phyloP scores from a whole-genome alignment of 2,329 filamentous ascomycete species.

The Dactylellina parvicollis region DNA sequence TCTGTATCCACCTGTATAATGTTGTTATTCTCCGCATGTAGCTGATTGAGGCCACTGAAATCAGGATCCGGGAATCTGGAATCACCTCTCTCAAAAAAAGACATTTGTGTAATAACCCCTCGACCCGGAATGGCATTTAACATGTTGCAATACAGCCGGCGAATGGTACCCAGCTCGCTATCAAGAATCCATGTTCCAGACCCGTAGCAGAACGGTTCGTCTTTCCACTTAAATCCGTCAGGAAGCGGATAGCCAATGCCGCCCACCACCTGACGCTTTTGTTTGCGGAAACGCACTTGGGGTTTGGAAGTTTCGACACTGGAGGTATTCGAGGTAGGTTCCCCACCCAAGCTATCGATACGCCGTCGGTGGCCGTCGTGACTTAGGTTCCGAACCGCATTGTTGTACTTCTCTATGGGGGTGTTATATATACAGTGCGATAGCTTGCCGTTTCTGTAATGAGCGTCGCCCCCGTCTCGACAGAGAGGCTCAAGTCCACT shows the following conservation, averaged over 20 bases:
- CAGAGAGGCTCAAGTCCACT: neutral
- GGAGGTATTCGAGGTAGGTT: conserved; percentile 10
- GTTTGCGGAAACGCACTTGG: neutral
- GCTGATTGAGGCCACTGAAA: neutral
- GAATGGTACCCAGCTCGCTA: neutral
- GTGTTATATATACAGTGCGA: conserved; percentile 22
- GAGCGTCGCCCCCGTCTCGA: neutral
- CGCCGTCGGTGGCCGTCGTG: conserved; percentile 2
- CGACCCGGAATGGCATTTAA: neutral
- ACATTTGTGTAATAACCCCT: neutral
- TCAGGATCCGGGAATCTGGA: neutral
- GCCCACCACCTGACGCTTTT: too few relatives aligned
- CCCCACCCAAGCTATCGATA: neutral
- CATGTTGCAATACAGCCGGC: neutral
- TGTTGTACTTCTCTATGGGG: conserved; percentile 16
- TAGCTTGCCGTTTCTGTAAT: conserved; percentile 5
- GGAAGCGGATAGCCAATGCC: too few relatives aligned
- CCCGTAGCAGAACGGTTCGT: neutral
- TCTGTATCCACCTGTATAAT: conserved; percentile 6
- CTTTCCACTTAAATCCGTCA: too few relatives aligned
- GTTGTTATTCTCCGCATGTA: neutral
- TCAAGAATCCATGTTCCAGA: conserved; percentile 14
- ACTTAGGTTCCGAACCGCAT: conserved; percentile 20
- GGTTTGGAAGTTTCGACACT: neutral
- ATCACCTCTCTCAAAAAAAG: neutral